Evolutionary conservation across 495 filamentous ascomycete genomes (phyloP).

Genomic region (Bacidia gigantensis): DNA sequence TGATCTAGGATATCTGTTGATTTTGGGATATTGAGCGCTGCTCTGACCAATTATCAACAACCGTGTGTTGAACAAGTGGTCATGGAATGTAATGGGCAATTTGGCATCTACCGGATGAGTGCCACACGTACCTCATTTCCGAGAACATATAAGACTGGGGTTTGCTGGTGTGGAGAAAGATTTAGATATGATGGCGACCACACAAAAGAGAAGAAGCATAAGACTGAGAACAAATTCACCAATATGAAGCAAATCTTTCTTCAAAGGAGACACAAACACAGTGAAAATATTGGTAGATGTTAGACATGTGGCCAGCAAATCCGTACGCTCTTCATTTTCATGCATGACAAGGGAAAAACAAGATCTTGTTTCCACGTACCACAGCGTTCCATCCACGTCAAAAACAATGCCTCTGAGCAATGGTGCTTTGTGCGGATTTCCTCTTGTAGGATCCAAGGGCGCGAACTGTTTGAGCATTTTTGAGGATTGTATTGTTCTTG

Average conservation of each 20-base stretch:
- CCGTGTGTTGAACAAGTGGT: not conserved
- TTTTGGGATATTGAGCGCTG: constrained; percentile 51
- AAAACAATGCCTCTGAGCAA: constrained; percentile 73
- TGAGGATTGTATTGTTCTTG: not conserved
- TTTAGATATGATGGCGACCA: not conserved
- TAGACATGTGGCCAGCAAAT: not conserved
- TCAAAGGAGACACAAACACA: too few relatives aligned
- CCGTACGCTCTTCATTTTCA: not conserved
- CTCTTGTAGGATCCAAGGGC: constrained; percentile 33
- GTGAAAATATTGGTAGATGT: too few relatives aligned
- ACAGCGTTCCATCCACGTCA: constrained; percentile 90
- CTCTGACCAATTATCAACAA: constrained; percentile 21
- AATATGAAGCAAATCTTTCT: too few relatives aligned
- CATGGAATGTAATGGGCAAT: not conserved
- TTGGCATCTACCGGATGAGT: not conserved
- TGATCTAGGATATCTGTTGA: constrained; percentile 74
- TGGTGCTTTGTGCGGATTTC: constrained; percentile 29
- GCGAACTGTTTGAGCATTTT: constrained; percentile 32
- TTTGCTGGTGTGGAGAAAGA: constrained; percentile 33
- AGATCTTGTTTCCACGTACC: too few relatives aligned
- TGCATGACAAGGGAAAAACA: not conserved
- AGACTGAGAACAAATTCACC: too few relatives aligned
- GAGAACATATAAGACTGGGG: constrained; percentile 94
- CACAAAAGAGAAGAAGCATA: not conserved
- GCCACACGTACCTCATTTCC: constrained; percentile 54